These are phyloP conservation scores for Rhodosporidiobolus odoratus DNA, from an alignment of 768 basidiomycete species.

Conservation along the genomic window DNA sequence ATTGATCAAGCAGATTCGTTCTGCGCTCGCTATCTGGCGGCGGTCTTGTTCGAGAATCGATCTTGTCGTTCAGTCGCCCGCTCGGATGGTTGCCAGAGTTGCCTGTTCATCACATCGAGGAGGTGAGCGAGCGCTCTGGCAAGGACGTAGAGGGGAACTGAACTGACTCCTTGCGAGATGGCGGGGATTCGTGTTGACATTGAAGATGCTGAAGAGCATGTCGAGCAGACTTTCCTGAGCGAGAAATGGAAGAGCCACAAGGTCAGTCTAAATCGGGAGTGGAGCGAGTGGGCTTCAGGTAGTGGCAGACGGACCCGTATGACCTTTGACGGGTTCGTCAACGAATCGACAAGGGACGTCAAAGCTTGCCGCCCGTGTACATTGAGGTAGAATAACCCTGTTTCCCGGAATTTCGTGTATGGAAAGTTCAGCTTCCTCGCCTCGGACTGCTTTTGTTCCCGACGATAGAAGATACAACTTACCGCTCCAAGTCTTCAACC, in stretches of 20 bases:
- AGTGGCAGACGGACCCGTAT: conserved; percentile 59
- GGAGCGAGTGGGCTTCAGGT: not conserved
- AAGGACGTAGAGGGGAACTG: too few relatives aligned
- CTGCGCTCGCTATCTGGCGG: conserved; percentile 48
- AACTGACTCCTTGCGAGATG: conserved; percentile 57
- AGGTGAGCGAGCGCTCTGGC: too few relatives aligned
- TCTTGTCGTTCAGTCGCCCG: too few relatives aligned
- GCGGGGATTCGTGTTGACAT: conserved; percentile 89
- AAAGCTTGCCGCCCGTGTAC: conserved; percentile 82
- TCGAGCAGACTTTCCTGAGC: conserved; percentile 81
- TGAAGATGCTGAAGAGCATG: conserved; percentile 86
- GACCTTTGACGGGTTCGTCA: conserved; percentile 81
- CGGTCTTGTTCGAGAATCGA: too few relatives aligned
- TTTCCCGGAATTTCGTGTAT: not conserved
- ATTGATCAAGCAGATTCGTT: conserved; percentile 85
- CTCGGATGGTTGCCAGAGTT: too few relatives aligned
- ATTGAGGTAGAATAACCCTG: conserved; percentile 86
- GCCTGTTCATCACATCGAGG: too few relatives aligned
- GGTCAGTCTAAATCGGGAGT: not conserved
- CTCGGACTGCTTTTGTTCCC: too few relatives aligned
- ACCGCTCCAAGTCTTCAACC: conserved; percentile 94
- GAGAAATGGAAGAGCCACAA: too few relatives aligned
- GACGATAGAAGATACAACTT: too few relatives aligned
- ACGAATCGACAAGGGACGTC: conserved; percentile 68
- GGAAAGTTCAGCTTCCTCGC: conserved; percentile 8